Evolutionary conservation across 768 basidiomycete genomes (phyloP).

Genomic region (Gloeophyllum trabeum): DNA sequence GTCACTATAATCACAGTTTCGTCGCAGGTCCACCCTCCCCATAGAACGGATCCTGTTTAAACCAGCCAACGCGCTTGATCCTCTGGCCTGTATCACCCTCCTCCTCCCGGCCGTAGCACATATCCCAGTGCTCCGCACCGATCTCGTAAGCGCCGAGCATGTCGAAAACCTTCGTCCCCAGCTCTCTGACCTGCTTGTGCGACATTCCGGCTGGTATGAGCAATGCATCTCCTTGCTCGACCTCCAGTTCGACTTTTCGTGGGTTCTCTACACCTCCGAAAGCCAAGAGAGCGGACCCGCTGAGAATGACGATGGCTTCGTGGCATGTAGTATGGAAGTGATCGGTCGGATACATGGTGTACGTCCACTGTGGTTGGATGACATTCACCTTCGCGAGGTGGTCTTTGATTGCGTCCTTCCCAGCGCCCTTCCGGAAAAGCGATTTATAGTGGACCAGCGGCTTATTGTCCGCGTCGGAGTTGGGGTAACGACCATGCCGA

Average conservation of each 20-base stretch:
- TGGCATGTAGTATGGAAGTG: constrained; percentile 32
- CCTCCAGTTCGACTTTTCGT: constrained; percentile 17
- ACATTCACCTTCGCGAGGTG: constrained; percentile 22
- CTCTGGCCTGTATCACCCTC: constrained; percentile 15
- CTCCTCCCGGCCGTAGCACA: constrained; percentile 25
- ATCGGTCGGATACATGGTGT: constrained; percentile 26
- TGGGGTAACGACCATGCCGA: constrained; percentile 21
- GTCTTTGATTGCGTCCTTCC: constrained; percentile 18
- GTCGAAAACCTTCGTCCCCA: constrained; percentile 18
- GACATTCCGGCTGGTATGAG: constrained; percentile 29
- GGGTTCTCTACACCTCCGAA: constrained; percentile 29
- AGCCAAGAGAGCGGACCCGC: constrained; percentile 22
- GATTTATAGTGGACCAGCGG: constrained; percentile 28
- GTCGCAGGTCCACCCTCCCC: constrained; percentile 24
- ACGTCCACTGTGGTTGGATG: constrained; percentile 28
- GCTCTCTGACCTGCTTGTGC: constrained; percentile 23
- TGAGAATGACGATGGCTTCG: constrained; percentile 24
- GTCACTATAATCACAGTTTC: constrained; percentile 19
- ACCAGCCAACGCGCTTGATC: constrained; percentile 23
- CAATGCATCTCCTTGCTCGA: constrained; percentile 26
- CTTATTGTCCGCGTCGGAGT: constrained; percentile 21
- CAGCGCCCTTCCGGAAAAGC: no score
- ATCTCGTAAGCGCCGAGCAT: constrained; percentile 30
- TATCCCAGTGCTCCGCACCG: constrained; percentile 23
- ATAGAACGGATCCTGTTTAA: constrained; percentile 27